phyloP scores from a whole-genome alignment of 2,329 filamentous ascomycete species.

The Exophiala oligosperma region DNA sequence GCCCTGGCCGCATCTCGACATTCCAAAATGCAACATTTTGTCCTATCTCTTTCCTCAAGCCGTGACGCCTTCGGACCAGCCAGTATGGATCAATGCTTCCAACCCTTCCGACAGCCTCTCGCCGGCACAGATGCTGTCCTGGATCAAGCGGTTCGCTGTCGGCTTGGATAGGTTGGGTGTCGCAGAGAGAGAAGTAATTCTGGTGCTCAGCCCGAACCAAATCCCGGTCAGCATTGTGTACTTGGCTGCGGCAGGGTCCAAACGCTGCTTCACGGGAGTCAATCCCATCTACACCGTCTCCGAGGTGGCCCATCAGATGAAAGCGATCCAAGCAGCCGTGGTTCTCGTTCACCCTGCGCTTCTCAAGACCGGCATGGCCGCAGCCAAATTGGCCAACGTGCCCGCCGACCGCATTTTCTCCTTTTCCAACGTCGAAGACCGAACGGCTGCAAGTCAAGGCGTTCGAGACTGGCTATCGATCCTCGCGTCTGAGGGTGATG shows the following conservation, averaged over 20 bases:
- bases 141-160: slow-evolving; percentile 66
- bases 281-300: slow-evolving; percentile 52
- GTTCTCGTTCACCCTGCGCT: slow-evolving; percentile 52
- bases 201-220: slow-evolving; percentile 69
- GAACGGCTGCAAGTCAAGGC: slow-evolving; percentile 54
- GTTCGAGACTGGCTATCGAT: slow-evolving; percentile 24
- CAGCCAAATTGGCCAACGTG: slow-evolving; percentile 23
- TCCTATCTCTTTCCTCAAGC: slow-evolving; percentile 47
- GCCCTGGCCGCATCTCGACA: slow-evolving; percentile 30
- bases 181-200: slow-evolving; percentile 62
- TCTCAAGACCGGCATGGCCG: slow-evolving; percentile 42
- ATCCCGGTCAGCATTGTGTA: slow-evolving; percentile 61
- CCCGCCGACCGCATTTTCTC: slow-evolving; percentile 15
- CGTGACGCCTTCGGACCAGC: slow-evolving; percentile 36
- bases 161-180: slow-evolving; percentile 63
- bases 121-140: slow-evolving; percentile 58
- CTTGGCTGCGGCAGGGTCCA: slow-evolving; percentile 43
- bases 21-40: slow-evolving; percentile 44
- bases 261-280: slow-evolving; percentile 54
- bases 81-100: slow-evolving; percentile 59
- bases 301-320: slow-evolving; percentile 55
- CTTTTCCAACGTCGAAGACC: slow-evolving; percentile 18
- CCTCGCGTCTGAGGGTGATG: slow-evolving; percentile 46
- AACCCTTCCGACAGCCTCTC: slow-evolving; percentile 63
- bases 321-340: slow-evolving; percentile 49